Conservation (phyloP, 441 rosid species). For the Omphalea diandra region DNA sequence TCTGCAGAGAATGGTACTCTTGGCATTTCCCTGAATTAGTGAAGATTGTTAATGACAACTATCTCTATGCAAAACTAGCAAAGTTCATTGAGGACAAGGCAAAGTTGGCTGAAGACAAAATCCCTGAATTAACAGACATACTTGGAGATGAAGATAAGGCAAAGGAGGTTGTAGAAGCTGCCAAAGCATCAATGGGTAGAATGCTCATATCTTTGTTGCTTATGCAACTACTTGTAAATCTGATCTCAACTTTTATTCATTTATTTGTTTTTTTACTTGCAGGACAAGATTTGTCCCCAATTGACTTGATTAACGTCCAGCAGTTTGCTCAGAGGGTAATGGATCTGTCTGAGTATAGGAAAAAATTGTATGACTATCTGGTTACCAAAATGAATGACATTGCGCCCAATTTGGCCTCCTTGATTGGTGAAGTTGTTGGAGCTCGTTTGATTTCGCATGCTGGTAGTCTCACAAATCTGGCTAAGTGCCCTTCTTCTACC, state of each 20-base stretch:
- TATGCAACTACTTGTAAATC: neutral
- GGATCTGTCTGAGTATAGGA: slow-evolving; percentile 90
- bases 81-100: slow-evolving; percentile 88
- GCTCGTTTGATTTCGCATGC: slow-evolving; percentile 98
- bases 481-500: slow-evolving; percentile 97
- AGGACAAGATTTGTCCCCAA: slow-evolving; percentile 89
- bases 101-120: slow-evolving; percentile 66
- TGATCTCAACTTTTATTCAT: neutral
- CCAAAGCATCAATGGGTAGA: slow-evolving; percentile 97
- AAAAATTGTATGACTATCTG: slow-evolving; percentile 85
- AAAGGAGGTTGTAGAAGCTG: slow-evolving; percentile 89
- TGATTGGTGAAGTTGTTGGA: slow-evolving; percentile 94
- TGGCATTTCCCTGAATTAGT: slow-evolving; percentile 97
- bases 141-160: slow-evolving; percentile 96
- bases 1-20: slow-evolving; percentile 92
- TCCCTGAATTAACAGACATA: slow-evolving; percentile 70
- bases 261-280: slow-evolving; percentile 18
- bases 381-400: slow-evolving; percentile 87
- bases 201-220: slow-evolving; percentile 6
- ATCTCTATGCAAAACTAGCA: slow-evolving; percentile 81
- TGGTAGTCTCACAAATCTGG: slow-evolving; percentile 98
- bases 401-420: slow-evolving; percentile 92
- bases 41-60: slow-evolving; percentile 93
- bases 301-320: slow-evolving; percentile 87
- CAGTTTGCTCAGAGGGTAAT: slow-evolving; percentile 83